A percentile compares a stretch with the other conserved stretches of the same genome.
phyloP scores from a whole-genome alignment of 1,284 basidiomycete genomes.

The Ceratobasidium sp. region DNA sequence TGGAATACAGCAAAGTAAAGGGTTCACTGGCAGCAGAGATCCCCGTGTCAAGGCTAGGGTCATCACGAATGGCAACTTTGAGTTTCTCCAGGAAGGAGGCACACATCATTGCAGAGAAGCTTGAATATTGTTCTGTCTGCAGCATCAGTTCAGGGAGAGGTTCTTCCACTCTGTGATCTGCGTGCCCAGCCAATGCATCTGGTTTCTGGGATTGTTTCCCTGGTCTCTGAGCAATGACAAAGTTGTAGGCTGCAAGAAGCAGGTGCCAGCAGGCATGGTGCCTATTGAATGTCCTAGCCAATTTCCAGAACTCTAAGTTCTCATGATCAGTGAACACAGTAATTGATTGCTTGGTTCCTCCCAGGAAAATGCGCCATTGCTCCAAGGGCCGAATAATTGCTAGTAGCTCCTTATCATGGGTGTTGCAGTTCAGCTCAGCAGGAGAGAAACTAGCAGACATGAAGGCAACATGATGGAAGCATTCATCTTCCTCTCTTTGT shows the following conservation, averaged over 20 bases:
- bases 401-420: conserved; percentile 50
- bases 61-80: too few relatives aligned
- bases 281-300: conserved; percentile 39
- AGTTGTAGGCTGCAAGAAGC: too few relatives aligned
- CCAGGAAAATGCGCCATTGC: too few relatives aligned
- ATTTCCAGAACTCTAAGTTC: conserved; percentile 45
- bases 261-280: conserved; percentile 46
- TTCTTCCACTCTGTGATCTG: conserved; percentile 29
- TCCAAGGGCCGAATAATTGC: conserved; percentile 38
- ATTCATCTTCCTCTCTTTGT: conserved; percentile 16
- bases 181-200: conserved; percentile 42
- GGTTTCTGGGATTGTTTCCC: too few relatives aligned
- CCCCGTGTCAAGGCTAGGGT: too few relatives aligned
- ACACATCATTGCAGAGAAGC: neutral
- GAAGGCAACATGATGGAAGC: conserved; percentile 9
- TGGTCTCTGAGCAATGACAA: too few relatives aligned
- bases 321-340: too few relatives aligned
- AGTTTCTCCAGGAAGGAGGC: too few relatives aligned
- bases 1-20: neutral
- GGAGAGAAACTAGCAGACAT: too few relatives aligned
- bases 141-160: neutral
- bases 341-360: too few relatives aligned
- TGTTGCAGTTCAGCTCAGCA: conserved; percentile 49
- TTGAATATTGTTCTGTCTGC: neutral
- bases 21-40: neutral